phyloP scores from a whole-genome alignment of 768 basidiomycete genomes.

The Steccherinum ochraceum region DNA sequence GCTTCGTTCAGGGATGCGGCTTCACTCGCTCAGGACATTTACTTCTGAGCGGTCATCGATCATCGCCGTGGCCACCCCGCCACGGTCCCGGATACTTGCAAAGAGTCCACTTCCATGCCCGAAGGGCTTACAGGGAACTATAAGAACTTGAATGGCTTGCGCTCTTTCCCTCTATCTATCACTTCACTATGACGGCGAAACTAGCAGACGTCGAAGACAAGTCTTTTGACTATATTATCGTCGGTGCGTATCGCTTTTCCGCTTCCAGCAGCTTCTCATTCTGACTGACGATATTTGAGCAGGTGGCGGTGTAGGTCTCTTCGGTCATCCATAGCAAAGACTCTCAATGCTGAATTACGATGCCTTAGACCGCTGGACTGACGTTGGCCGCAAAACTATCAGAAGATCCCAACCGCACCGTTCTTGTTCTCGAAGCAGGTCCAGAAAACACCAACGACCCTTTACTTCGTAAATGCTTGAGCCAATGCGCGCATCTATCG shows the following conservation, averaged over 20 bases:
- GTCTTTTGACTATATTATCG: slow-evolving; percentile 17
- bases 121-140: no score
- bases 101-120: no score
- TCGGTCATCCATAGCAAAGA: background rate
- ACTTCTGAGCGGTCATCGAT: no score
- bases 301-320: background rate
- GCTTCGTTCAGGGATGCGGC: no score
- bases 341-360: background rate
- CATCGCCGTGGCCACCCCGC: no score
- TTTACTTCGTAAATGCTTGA: background rate
- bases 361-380: slow-evolving; percentile 27
- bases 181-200: no score
- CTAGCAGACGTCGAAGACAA: slow-evolving; percentile 12
- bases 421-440: slow-evolving; percentile 31
- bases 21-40: no score
- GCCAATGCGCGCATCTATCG: background rate
- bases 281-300: background rate
- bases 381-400: slow-evolving; percentile 32
- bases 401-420: slow-evolving; percentile 27
- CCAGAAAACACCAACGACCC: slow-evolving; percentile 5
- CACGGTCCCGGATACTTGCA: no score
- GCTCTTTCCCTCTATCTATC: no score
- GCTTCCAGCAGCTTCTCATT: background rate
- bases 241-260: slow-evolving; percentile 5
- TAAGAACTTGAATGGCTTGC: no score